A percentile compares a stretch with the other conserved stretches of the same genome.
Evolutionary conservation across 2,329 filamentous ascomycete genomes (phyloP).

Genomic region (Botryotinia calthae): DNA sequence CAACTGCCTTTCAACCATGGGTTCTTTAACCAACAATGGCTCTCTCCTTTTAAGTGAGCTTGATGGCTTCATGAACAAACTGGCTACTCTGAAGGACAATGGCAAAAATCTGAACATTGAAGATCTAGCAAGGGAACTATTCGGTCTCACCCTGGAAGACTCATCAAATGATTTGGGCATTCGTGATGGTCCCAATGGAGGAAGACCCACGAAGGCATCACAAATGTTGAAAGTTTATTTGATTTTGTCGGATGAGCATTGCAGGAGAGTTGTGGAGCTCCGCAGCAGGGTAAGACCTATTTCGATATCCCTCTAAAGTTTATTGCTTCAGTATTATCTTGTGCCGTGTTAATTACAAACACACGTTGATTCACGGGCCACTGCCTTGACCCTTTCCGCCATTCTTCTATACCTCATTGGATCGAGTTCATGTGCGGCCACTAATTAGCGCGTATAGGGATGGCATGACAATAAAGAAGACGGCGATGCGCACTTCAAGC

Average conservation of each 20-base stretch:
- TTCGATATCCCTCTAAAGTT: neutral
- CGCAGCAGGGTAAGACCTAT: slow-evolving; percentile 26
- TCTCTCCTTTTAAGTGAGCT: neutral
- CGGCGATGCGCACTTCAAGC: slow-evolving; percentile 46
- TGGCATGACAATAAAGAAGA: slow-evolving; percentile 47
- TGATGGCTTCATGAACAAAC: neutral
- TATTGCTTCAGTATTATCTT: neutral
- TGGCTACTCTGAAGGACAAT: neutral
- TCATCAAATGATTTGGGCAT: neutral
- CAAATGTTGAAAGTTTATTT: slow-evolving; percentile 27
- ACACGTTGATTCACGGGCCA: neutral
- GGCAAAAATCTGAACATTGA: neutral
- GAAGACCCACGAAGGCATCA: slow-evolving; percentile 10
- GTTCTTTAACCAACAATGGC: neutral
- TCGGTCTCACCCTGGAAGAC: neutral
- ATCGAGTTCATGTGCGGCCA: neutral
- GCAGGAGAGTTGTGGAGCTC: slow-evolving; percentile 25
- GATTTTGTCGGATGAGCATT: slow-evolving; percentile 25
- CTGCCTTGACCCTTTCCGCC: too few relatives aligned
- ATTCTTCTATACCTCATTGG: neutral
- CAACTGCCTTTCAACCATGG: neutral
- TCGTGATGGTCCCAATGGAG: slow-evolving; percentile 12
- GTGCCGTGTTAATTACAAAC: neutral
- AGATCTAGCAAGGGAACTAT: slow-evolving; percentile 1
- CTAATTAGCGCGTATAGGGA: slow-evolving; percentile 21